Evolutionary conservation across 768 basidiomycete genomes (phyloP).

Genomic region (Calocera viscosa): DNA sequence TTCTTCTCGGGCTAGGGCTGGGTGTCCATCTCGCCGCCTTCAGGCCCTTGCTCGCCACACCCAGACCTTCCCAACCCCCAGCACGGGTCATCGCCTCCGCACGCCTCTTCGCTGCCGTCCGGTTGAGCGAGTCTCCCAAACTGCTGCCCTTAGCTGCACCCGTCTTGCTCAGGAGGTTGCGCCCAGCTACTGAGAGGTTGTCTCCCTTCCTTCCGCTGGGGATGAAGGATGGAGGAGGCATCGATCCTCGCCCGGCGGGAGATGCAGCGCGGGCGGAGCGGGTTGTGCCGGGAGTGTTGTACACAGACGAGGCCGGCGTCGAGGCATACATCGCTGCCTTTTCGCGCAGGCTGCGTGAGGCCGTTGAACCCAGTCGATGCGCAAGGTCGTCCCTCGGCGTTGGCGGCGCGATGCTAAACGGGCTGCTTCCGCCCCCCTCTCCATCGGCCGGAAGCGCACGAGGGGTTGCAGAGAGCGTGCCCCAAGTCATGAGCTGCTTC

Average conservation of each 20-base stretch:
- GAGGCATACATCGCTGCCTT: constrained; percentile 54
- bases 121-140: constrained; percentile 7
- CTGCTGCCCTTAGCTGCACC: constrained; percentile 38
- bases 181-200: constrained; percentile 75
- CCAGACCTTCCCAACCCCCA: constrained; percentile 42
- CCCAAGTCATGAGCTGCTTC: constrained; percentile 96
- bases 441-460: constrained; percentile 64
- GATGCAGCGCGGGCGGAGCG: constrained; percentile 26
- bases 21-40: constrained; percentile 67
- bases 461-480: constrained; percentile 83
- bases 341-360: constrained; percentile 64
- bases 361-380: constrained; percentile 66
- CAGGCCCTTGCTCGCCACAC: constrained; percentile 39
- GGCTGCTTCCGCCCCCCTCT: constrained; percentile 33
- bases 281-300: constrained; percentile 27
- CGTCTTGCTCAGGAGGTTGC: constrained; percentile 57
- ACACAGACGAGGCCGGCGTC: constrained; percentile 12
- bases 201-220: constrained; percentile 65
- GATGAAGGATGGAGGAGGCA: constrained; percentile 67
- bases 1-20: constrained; percentile 35
- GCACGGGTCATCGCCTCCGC: constrained; percentile 53
- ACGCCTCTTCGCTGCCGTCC: constrained; percentile 43
- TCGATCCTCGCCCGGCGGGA: constrained; percentile 37
- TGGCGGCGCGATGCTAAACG: constrained; percentile 68
- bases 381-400: constrained; percentile 72